These are phyloP conservation scores for Stipa capillata DNA, from an alignment of 176 grass and related monocot species.

Conservation along the genomic window DNA sequence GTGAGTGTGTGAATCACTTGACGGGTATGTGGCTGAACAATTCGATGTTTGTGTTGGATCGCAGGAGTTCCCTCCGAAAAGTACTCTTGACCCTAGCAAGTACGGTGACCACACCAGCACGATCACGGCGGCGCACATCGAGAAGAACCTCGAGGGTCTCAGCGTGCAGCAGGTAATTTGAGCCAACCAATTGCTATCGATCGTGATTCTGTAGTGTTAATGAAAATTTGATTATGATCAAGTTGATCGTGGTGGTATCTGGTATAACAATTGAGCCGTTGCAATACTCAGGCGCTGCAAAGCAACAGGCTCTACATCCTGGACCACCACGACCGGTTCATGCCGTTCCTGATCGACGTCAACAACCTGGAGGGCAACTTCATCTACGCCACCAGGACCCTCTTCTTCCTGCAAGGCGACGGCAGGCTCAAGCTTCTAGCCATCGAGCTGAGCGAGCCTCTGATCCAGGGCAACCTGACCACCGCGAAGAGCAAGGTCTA, in stretches of 20 bases:
- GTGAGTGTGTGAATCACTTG: not conserved
- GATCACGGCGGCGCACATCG: constrained; percentile 55
- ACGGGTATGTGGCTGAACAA: not conserved
- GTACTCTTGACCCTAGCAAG: constrained; percentile 59
- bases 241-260: not conserved
- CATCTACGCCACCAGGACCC: constrained; percentile 77
- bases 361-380: constrained; percentile 48
- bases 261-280: not conserved
- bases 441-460: constrained; percentile 74
- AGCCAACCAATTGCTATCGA: not conserved
- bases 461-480: constrained; percentile 14
- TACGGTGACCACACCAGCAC: constrained; percentile 81
- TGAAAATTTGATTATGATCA: not conserved
- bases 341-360: constrained; percentile 67
- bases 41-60: not conserved
- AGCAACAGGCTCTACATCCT: constrained; percentile 60
- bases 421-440: constrained; percentile 47
- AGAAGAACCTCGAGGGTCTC: constrained; percentile 51
- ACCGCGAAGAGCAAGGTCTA: constrained; percentile 58
- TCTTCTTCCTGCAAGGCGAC: constrained; percentile 64
- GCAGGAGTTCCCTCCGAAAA: constrained; percentile 72
- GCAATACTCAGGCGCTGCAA: constrained; percentile 38
- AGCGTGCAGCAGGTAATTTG: constrained; percentile 36
- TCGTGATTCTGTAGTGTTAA: not conserved
- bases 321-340: constrained; percentile 83